A percentile compares a stretch with the other conserved stretches of the same genome.
phyloP scores from a whole-genome alignment of 2,329 filamentous ascomycete species.

The Clonostachys chloroleuca region DNA sequence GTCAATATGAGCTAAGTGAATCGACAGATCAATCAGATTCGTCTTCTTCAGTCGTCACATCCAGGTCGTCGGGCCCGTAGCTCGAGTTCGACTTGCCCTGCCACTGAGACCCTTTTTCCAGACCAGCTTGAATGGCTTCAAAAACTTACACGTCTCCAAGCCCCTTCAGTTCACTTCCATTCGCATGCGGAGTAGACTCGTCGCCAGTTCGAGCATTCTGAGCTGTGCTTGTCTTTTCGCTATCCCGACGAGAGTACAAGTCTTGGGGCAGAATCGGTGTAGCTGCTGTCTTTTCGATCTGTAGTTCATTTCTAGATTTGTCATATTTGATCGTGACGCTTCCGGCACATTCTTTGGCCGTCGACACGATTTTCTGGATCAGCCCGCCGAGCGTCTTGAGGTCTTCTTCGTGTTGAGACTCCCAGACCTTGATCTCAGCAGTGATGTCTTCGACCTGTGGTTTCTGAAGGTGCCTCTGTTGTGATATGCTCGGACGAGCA shows the following conservation, averaged over 20 bases:
- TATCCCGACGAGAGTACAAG: slow-evolving; percentile 18
- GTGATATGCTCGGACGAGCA: slow-evolving; percentile 39
- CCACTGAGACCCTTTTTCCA: not conserved
- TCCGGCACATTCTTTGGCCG: slow-evolving; percentile 17
- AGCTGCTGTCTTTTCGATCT: slow-evolving; percentile 10
- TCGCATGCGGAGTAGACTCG: not conserved
- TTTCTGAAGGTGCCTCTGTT: slow-evolving; percentile 17
- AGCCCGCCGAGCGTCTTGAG: slow-evolving; percentile 23
- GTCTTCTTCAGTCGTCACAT: too few species aligned
- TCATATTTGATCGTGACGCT: slow-evolving; percentile 15
- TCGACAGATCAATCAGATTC: too few species aligned
- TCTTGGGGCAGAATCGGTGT: slow-evolving; percentile 18
- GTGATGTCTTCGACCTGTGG: slow-evolving; percentile 27
- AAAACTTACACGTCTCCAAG: not conserved
- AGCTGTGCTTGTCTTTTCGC: too few species aligned
- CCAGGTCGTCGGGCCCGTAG: too few species aligned
- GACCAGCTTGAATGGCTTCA: not conserved
- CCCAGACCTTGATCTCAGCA: slow-evolving; percentile 23
- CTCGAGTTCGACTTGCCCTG: too few species aligned
- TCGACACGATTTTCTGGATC: slow-evolving; percentile 18
- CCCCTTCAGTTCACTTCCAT: not conserved
- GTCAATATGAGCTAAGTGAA: too few species aligned
- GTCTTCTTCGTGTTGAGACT: slow-evolving; percentile 19
- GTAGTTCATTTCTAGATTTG: slow-evolving; percentile 11
- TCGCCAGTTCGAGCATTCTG: too few species aligned